Evolutionary conservation across 257 asterid genomes (phyloP).

Genomic region (Prunella vulgaris): DNA sequence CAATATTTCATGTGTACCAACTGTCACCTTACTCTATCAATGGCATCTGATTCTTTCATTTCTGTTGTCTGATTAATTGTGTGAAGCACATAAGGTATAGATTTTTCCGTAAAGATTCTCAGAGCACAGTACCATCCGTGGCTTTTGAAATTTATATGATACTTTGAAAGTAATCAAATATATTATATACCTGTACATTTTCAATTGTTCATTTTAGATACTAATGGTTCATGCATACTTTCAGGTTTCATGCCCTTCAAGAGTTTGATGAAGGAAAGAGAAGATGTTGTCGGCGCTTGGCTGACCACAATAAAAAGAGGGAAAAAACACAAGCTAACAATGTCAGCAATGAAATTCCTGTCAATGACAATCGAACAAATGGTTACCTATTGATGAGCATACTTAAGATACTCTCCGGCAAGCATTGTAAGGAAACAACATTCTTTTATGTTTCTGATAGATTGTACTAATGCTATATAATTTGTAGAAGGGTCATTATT

Average conservation of each 20-base stretch:
- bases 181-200: neutral
- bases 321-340: constrained; percentile 60
- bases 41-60: too few species aligned
- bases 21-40: too few species aligned
- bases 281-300: constrained; percentile 77
- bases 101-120: too few species aligned
- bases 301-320: constrained; percentile 81
- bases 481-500: neutral
- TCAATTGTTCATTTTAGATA: neutral
- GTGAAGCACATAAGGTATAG: too few species aligned
- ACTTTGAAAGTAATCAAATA: too few species aligned
- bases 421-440: constrained; percentile 55
- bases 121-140: too few species aligned
- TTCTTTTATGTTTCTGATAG: neutral
- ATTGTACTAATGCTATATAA: constrained; percentile 5
- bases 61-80: too few species aligned
- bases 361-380: constrained; percentile 52
- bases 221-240: neutral
- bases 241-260: constrained; percentile 76
- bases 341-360: constrained; percentile 30
- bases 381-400: constrained; percentile 61
- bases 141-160: too few species aligned
- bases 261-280: constrained; percentile 87
- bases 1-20: too few species aligned
- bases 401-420: constrained; percentile 66